These are phyloP conservation scores for Trichoderma gamsii DNA, from an alignment of 495 filamentous ascomycete genomes.

Conservation along the genomic window DNA sequence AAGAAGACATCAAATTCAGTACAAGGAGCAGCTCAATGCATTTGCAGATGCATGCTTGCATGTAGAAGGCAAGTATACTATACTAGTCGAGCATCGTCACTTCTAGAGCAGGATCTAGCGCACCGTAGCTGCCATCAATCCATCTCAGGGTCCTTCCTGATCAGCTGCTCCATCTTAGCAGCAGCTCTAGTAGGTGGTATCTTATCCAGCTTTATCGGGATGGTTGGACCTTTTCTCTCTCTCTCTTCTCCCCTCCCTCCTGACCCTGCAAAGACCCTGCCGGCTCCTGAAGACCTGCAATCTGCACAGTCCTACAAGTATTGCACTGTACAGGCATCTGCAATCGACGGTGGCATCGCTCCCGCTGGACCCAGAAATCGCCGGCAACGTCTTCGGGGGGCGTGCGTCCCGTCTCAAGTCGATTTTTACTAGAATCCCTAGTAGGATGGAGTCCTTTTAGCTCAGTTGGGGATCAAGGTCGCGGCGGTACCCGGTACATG, in stretches of 20 bases:
- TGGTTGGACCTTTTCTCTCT: not conserved
- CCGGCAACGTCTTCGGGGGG: not conserved
- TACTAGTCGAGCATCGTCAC: not conserved
- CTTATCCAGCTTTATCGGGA: too few species aligned
- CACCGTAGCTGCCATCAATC: not conserved
- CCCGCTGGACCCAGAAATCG: not conserved
- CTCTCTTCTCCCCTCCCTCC: not conserved
- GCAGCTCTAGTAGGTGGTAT: too few species aligned
- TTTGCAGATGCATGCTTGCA: not conserved
- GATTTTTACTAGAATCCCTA: not conserved
- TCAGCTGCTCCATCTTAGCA: not conserved
- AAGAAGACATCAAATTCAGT: not conserved
- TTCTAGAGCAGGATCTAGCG: not conserved
- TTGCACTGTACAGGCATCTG: not conserved
- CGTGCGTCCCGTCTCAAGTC: not conserved
- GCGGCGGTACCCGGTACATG: too few species aligned
- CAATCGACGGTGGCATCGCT: constrained; percentile 5
- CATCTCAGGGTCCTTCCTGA: not conserved
- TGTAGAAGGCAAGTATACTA: not conserved
- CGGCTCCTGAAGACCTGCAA: not conserved
- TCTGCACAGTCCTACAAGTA: too few species aligned
- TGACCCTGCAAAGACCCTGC: not conserved
- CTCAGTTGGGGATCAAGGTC: not conserved
- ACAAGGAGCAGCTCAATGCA: not conserved
- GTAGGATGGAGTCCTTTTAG: not conserved